These are phyloP conservation scores for Carex parvula DNA, from an alignment of 176 grass and related monocot genomes.

Conservation along the genomic window DNA sequence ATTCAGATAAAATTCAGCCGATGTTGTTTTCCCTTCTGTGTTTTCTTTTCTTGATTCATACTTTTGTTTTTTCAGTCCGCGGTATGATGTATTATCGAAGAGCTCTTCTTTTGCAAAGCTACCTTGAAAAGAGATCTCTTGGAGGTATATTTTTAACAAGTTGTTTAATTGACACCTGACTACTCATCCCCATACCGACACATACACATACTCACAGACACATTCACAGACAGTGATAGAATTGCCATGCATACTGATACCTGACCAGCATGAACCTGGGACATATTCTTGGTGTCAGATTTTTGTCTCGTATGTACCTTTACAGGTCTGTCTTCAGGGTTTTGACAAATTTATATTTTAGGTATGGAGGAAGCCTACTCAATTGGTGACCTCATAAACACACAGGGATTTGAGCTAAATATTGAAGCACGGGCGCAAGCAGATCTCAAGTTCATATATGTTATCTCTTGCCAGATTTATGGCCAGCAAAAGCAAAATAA, in stretches of 20 bases:
- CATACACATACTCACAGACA: neutral
- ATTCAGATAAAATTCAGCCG: conserved; percentile 25
- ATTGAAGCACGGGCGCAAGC: conserved; percentile 78
- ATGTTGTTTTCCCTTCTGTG: conserved; percentile 26
- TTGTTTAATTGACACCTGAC: conserved; percentile 15
- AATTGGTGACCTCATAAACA: conserved; percentile 60
- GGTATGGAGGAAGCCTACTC: conserved; percentile 81
- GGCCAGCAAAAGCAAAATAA: conserved; percentile 94
- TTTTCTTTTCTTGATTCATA: conserved; percentile 30
- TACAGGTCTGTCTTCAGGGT: neutral
- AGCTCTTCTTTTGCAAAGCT: conserved; percentile 94
- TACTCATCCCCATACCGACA: neutral
- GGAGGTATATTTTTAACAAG: conserved; percentile 48
- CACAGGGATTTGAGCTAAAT: conserved; percentile 74
- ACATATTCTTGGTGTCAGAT: neutral
- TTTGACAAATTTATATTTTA: conserved; percentile 31
- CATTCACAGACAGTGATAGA: neutral
- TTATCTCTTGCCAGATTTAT: conserved; percentile 98
- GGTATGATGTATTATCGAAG: conserved; percentile 99
- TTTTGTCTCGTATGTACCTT: conserved; percentile 20
- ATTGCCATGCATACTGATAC: conserved; percentile 1
- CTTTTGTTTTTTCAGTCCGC: conserved; percentile 51
- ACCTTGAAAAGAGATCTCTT: conserved; percentile 73
- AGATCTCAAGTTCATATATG: conserved; percentile 98
- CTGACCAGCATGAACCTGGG: neutral